Evolutionary conservation across 2,329 filamentous ascomycete species (phyloP), one percentile per base, ranked within the genome.

Genomic region (Aspergillus sp.): DNA sequence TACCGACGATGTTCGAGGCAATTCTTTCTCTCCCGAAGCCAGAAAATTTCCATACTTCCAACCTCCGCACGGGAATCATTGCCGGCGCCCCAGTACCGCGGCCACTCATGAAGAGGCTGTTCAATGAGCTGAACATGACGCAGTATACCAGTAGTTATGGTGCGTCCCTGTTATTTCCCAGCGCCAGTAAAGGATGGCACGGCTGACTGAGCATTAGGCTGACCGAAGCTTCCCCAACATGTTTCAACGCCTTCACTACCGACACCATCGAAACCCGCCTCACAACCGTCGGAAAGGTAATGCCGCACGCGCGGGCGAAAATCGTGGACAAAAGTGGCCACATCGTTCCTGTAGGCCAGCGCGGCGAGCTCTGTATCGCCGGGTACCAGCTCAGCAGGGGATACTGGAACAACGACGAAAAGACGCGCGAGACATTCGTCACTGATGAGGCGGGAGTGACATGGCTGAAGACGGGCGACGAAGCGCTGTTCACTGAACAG

Each of bases 1-100:
- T 89, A 0, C 84, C 84, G 0, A 82, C 84, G 35, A 89, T 89
- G 84, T 86, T 86, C 56, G 81, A 86, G 51, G 77, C 78, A 0
- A 66, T 74, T 7, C 63, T 75, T 35, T 58, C 58, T 24, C 48
- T 69, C 1, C 63, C 64, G n/a, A 63, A 68, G 34, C 68, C 68
- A 1, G 42, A 46, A 3, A 52, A 58, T 11, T 73, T 71, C 45
- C 58, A 68, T 36, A 62, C 57, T 48, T 64, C 68, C 1, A 64
- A 62, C 4, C 67, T 88, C 12, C 70, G 83, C 20, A 88, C 82
- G 0, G 83, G 83, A 5, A 86, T 86, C 47, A 80, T 86, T 27
- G 83, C 83, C 0, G 84, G 84, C 0, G 80, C 82, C 0, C 82
- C 82, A 0, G 82, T 89, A 1, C 82, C 83, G 2, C 69, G 74